phyloP scores from a whole-genome alignment of 1,284 basidiomycete species.

The Entoloma clypeatum region DNA sequence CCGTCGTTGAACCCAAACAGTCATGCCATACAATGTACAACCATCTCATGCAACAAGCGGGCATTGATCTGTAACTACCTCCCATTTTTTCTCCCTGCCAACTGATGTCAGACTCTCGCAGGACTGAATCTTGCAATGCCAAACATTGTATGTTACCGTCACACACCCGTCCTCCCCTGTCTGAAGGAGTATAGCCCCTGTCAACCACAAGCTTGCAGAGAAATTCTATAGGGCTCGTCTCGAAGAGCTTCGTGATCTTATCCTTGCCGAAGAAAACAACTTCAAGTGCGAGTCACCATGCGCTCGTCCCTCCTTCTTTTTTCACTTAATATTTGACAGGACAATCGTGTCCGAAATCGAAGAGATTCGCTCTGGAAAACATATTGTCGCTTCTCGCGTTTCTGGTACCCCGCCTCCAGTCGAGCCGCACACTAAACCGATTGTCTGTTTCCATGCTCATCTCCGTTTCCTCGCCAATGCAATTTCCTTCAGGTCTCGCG shows the following conservation, averaged over 20 bases:
- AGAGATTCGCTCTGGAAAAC: slow-evolving; percentile 66
- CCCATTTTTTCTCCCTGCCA: slow-evolving; percentile 10
- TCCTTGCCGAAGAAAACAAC: slow-evolving; percentile 65
- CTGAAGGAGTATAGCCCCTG: slow-evolving; percentile 29
- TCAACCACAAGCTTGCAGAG: slow-evolving; percentile 67
- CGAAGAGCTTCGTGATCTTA: slow-evolving; percentile 64
- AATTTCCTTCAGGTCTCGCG: slow-evolving; percentile 6
- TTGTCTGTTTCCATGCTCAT: slow-evolving; percentile 1
- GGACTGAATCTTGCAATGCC: slow-evolving; percentile 38
- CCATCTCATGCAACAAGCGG: slow-evolving; percentile 64
- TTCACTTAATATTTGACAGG: slow-evolving; percentile 29
- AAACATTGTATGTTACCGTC: slow-evolving; percentile 36
- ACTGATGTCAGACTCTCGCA: slow-evolving; percentile 22
- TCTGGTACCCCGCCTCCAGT: slow-evolving; percentile 17
- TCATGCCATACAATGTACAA: slow-evolving; percentile 66
- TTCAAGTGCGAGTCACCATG: slow-evolving; percentile 72
- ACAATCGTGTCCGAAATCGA: slow-evolving; percentile 65
- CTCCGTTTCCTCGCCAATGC: background rate
- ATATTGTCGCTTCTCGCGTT: slow-evolving; percentile 54
- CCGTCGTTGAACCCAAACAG: slow-evolving; percentile 33
- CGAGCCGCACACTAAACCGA: slow-evolving; percentile 9
- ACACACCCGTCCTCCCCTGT: background rate
- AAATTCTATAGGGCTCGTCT: slow-evolving; percentile 69
- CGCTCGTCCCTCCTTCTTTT: background rate
- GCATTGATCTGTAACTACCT: slow-evolving; percentile 57